phyloP scores from a whole-genome alignment of 2,329 filamentous ascomycete species.

The Fusarium humuli region DNA sequence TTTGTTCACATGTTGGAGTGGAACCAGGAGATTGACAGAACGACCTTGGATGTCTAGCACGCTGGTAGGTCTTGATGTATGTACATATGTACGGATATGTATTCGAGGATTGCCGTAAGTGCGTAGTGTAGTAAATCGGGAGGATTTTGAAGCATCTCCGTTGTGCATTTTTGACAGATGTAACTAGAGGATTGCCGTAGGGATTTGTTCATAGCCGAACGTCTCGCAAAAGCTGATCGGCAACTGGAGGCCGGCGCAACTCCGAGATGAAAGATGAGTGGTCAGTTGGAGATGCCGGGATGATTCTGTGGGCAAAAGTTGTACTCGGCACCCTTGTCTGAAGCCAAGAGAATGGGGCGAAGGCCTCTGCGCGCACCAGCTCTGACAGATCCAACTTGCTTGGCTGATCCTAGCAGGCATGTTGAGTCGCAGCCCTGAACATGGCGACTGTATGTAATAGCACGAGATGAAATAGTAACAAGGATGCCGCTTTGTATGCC shows the following conservation, averaged over 20 bases:
- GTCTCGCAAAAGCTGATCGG: slow-evolving; percentile 29
- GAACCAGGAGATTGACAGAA: neutral
- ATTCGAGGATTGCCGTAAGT: slow-evolving; percentile 19
- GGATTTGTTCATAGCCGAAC: slow-evolving; percentile 37
- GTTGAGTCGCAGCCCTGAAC: slow-evolving; percentile 40
- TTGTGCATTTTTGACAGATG: slow-evolving; percentile 38
- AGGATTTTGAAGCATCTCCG: slow-evolving; percentile 29
- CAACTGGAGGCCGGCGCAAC: slow-evolving; percentile 32
- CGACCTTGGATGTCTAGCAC: neutral
- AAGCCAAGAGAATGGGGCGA: slow-evolving; percentile 26
- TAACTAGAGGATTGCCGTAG: slow-evolving; percentile 39
- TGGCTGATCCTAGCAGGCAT: slow-evolving; percentile 40
- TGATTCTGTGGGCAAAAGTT: slow-evolving; percentile 38
- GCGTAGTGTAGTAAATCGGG: slow-evolving; percentile 15
- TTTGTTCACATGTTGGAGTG: neutral
- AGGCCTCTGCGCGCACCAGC: slow-evolving; percentile 29
- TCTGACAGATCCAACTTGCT: slow-evolving; percentile 33
- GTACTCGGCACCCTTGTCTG: slow-evolving; percentile 14
- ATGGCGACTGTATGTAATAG: slow-evolving; percentile 41
- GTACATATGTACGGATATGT: neutral
- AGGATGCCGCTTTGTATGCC: neutral
- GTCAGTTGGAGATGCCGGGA: slow-evolving; percentile 21
- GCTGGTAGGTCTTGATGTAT: neutral
- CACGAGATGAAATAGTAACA: slow-evolving; percentile 35
- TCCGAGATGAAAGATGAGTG: slow-evolving; percentile 37